Evolutionary conservation across 1,284 basidiomycete species (phyloP), one percentile per base, ranked within the genome.

Genomic region (Marasmius tenuissimus): DNA sequence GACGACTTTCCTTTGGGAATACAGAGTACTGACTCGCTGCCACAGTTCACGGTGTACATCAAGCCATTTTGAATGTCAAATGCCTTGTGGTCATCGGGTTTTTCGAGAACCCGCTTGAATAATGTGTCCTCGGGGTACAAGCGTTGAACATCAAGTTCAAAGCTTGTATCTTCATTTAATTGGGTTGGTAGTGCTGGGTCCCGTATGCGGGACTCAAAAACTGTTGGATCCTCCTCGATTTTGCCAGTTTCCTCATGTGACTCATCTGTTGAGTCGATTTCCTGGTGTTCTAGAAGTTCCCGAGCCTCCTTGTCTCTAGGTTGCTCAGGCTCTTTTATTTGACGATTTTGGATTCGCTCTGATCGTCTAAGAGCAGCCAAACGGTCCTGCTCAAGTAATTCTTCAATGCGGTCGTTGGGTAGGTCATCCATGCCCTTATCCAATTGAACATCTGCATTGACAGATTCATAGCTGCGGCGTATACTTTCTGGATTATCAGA

Each of bases 391-490:
- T 8, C 58, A 51, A 20, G 48, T 16, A 16, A 18, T 49, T 50
- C 60, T 39, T 38, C 57, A 12, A 22, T 34, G 20, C 69, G 65
- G 3, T 57, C 60, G 20, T 34, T 12, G 50, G 63, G 69, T 18
- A 75, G 56, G 33, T 72, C 65, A 1, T 76, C 70, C 0, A 65
- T 66, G 8, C 69, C 61, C 0, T 69, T 67, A 57, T 76, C 73
- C 1, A 76, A 54, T 1, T 63, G 47, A 6, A 51, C 50, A 63
- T 75, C 73, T 0, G 68, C 67, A 22, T 68, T 66, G 0, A 76
- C 72, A 52, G 70, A 73, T 1, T 74, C 65, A 9, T 71, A 53
- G 2, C 39, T 2, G 0, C 61, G 16, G 22, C 65, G 27, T 0
- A 39, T 37, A 1, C 74, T 69, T 35, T 63, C 65, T 12, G 16